Percentiles rank a stretch among this genome's conserved stretches.
Conservation (phyloP, 1,284 basidiomycete species). For the Sporisorium scitamineum region DNA sequence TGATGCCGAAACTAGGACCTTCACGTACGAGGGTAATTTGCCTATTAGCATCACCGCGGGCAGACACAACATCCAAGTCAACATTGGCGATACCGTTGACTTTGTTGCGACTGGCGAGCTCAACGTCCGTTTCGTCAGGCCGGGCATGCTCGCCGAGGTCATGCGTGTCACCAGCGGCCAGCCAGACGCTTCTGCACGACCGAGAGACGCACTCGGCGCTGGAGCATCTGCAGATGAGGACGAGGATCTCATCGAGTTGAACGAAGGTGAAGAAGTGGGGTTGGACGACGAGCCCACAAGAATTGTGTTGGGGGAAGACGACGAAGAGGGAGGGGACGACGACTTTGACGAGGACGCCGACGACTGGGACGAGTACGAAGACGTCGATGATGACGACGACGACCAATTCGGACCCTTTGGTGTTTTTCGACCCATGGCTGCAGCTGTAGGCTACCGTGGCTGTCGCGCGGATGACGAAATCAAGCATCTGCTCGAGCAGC, state of each 20-base stretch:
- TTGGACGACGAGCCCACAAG: too few relatives aligned
- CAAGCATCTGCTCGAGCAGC: slow-evolving; percentile 18
- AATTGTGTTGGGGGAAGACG: too few relatives aligned
- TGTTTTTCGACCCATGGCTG: slow-evolving; percentile 25
- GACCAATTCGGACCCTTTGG: slow-evolving; percentile 22
- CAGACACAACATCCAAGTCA: slow-evolving; percentile 24
- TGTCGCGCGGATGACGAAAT: slow-evolving; percentile 30
- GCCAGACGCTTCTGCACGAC: not conserved
- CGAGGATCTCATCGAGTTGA: not conserved
- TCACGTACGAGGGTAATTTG: slow-evolving; percentile 32
- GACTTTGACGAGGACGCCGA: slow-evolving; percentile 43
- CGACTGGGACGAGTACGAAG: slow-evolving; percentile 21
- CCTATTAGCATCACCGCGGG: slow-evolving; percentile 29
- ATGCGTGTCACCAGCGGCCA: slow-evolving; percentile 33
- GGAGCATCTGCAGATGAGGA: not conserved
- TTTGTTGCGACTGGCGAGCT: slow-evolving; percentile 31
- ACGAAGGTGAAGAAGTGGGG: slow-evolving; percentile 1
- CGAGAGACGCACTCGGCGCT: not conserved
- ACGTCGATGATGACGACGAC: slow-evolving; percentile 22
- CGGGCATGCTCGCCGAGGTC: slow-evolving; percentile 27
- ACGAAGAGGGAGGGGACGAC: slow-evolving; percentile 25
- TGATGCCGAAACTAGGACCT: slow-evolving; percentile 28
- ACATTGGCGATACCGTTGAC: slow-evolving; percentile 26
- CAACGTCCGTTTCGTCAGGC: slow-evolving; percentile 33
- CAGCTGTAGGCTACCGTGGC: slow-evolving; percentile 23